Evolutionary conservation across 768 basidiomycete genomes (phyloP).

Genomic region (Serendipita sp.): DNA sequence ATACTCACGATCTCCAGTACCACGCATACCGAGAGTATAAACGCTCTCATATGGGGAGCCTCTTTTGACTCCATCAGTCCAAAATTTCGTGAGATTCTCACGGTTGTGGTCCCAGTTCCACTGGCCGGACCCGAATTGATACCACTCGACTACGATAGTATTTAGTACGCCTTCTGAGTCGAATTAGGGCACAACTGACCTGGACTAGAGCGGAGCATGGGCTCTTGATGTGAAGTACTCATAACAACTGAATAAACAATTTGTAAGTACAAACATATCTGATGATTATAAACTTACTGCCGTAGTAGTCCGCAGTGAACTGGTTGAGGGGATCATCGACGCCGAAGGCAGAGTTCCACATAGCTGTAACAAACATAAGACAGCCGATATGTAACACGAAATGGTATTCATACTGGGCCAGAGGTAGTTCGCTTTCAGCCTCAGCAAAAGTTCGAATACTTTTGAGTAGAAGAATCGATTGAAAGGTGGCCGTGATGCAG

Average conservation of each 20-base stretch:
- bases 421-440: slow-evolving; percentile 51
- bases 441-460: slow-evolving; percentile 48
- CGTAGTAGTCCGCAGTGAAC: slow-evolving; percentile 43
- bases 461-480: slow-evolving; percentile 44
- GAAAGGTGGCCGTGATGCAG: slow-evolving; percentile 39
- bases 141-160: slow-evolving; percentile 33
- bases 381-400: background rate
- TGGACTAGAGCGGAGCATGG: slow-evolving; percentile 57
- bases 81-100: slow-evolving; percentile 40
- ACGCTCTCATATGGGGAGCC: slow-evolving; percentile 43
- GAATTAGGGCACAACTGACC: background rate
- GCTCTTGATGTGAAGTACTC: slow-evolving; percentile 62
- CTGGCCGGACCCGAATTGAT: slow-evolving; percentile 32
- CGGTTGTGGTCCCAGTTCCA: slow-evolving; percentile 49
- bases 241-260: slow-evolving; percentile 29
- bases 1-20: slow-evolving; percentile 24
- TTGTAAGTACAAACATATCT: too few relatives aligned
- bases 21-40: slow-evolving; percentile 56
- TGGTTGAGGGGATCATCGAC: slow-evolving; percentile 47
- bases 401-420: slow-evolving; percentile 33
- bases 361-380: slow-evolving; percentile 10
- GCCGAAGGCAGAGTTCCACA: slow-evolving; percentile 29
- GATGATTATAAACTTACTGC: slow-evolving; percentile 11
- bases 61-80: slow-evolving; percentile 42
- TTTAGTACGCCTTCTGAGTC: background rate